phyloP scores from a whole-genome alignment of 106 monocot genomes.

The Dioscorea alata region DNA sequence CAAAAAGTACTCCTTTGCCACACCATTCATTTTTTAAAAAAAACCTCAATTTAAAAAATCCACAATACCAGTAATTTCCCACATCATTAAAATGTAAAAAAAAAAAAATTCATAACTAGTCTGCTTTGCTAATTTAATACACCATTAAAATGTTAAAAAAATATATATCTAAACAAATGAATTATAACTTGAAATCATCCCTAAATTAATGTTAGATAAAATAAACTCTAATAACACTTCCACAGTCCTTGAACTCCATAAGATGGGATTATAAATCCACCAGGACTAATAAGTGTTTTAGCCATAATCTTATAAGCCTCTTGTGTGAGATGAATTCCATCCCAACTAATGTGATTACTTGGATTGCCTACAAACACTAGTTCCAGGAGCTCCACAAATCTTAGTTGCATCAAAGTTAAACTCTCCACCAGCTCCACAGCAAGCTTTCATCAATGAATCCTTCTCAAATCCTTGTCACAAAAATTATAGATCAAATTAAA shows the following conservation, averaged over 20 bases:
- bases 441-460: slow-evolving; percentile 3
- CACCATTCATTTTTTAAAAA: no score
- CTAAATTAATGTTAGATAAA: no score
- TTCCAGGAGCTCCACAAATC: not conserved
- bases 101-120: no score
- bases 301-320: slow-evolving; percentile 3
- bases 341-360: not conserved
- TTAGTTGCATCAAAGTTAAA: slow-evolving; percentile 1
- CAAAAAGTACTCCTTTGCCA: no score
- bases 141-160: no score
- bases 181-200: no score
- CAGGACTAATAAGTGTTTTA: not conserved
- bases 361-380: not conserved
- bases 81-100: no score
- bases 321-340: slow-evolving; percentile 3
- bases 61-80: no score
- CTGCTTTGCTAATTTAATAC: no score
- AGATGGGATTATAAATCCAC: not conserved
- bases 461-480: not conserved
- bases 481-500: not conserved
- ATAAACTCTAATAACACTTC: no score
- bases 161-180: no score
- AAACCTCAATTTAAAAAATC: no score
- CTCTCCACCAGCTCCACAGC: not conserved
- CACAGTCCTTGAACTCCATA: not conserved